Base-by-base conservation (phyloP, 805 yeast species). In the Ogataea haglerorum region DNA sequence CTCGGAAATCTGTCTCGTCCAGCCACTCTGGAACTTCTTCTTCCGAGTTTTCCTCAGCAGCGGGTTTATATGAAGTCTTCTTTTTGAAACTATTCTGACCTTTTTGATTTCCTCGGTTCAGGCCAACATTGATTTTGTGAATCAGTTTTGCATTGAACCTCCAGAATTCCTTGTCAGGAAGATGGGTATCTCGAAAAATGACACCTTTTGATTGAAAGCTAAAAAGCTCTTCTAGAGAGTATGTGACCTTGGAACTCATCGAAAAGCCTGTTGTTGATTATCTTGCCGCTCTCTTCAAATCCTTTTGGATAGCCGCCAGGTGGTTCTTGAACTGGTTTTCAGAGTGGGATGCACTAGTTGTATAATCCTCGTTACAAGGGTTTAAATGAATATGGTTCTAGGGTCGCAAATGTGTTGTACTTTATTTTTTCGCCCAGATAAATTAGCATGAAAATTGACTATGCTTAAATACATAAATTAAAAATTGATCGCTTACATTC, bases 11-110 rank as follows among this genome's bases (percentile, higher is more conserved):
- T 2, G 61, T 54, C 29, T 60, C 65, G 14, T 51, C 55, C 25
- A 54, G 45, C 65, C 65, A 61, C 36, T 53, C 63, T 1, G 65
- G 65, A 10, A 35, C 34, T 12, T 48, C 57, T 4, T 56, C 60
- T 7, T 51, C 55, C 2, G 21, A 22, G 4, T 31, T 34, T 9
- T 46, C 53, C 28, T 39, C 44, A n/a, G 22, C 10, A 10, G 18
- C 10, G n/a, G 33, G 14, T 23, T 23, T 29, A 24, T 37, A 19
- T 9, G 13, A 13, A 12, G 34, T 29, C 30, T 36, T 39, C 24
- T 39, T 47, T 42, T 38, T 37, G 36, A 6, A 22, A 10, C 17
- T 26, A 27, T 25, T 42, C 17, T 37, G 38, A 10, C 23, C n/a
- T 10, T 34, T 34, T 17, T 24, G 37, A 5, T 25, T 30, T 10